Evolutionary conservation across 2,329 filamentous ascomycete genomes (phyloP).

Genomic region (Penicillium sumatraense): DNA sequence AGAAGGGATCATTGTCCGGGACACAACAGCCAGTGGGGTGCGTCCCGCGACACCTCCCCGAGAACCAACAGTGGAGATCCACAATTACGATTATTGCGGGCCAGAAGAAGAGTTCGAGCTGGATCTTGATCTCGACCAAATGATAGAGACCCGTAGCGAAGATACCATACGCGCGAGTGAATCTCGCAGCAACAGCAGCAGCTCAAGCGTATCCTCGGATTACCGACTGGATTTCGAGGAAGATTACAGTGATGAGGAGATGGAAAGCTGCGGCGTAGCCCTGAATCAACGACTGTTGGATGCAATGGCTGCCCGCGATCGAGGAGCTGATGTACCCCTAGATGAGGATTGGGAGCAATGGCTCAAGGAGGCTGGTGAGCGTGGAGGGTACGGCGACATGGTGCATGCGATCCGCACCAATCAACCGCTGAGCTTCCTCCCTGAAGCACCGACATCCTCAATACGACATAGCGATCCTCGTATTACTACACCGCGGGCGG

Average conservation of each 20-base stretch:
- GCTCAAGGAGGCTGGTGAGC: conserved; percentile 61
- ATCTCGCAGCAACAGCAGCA: conserved; percentile 22
- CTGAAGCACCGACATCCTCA: conserved; percentile 28
- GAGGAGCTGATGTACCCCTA: conserved; percentile 50
- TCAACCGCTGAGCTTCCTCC: conserved; percentile 37
- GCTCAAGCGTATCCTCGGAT: conserved; percentile 26
- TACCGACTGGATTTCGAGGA: conserved; percentile 42
- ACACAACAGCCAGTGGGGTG: conserved; percentile 66
- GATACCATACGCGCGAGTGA: conserved; percentile 28
- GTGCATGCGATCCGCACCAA: conserved; percentile 44
- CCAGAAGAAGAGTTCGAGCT: conserved; percentile 23
- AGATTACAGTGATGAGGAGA: conserved; percentile 50
- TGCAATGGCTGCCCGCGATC: conserved; percentile 57
- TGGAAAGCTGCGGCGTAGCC: conserved; percentile 57
- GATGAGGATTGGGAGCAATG: conserved; percentile 61
- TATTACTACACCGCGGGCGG: conserved; percentile 6
- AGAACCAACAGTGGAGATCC: conserved; percentile 37
- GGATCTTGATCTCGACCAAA: conserved; percentile 17
- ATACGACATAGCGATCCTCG: conserved; percentile 22
- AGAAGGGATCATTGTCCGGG: conserved; percentile 61
- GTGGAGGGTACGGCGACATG: conserved; percentile 50
- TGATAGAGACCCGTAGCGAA: conserved; percentile 27
- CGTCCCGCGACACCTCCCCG: conserved; percentile 52
- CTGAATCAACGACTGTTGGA: conserved; percentile 58
- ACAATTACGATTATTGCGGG: conserved; percentile 33